phyloP scores from a whole-genome alignment of 495 filamentous ascomycete genomes.

The Lindgomyces ingoldianus region DNA sequence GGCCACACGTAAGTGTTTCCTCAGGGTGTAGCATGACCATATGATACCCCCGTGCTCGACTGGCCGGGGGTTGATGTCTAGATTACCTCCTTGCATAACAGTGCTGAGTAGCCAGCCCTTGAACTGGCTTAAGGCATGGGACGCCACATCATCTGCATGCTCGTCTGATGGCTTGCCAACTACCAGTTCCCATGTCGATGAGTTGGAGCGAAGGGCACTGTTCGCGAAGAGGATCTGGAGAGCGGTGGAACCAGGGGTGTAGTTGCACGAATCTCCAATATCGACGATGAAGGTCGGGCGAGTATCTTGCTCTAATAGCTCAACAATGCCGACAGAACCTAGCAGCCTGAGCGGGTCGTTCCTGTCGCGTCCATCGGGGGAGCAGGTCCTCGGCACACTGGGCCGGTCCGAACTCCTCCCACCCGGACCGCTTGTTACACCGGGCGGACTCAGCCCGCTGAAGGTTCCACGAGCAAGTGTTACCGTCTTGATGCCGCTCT shows the following conservation, averaged over 20 bases:
- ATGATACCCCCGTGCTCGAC: constrained; percentile 48
- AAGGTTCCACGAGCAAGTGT: constrained; percentile 63
- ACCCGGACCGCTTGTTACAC: constrained; percentile 53
- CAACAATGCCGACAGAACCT: constrained; percentile 59
- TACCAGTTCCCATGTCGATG: constrained; percentile 53
- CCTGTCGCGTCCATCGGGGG: constrained; percentile 48
- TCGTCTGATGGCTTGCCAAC: constrained; percentile 45
- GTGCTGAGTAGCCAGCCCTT: constrained; percentile 62
- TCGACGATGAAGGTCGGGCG: constrained; percentile 70
- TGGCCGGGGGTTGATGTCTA: constrained; percentile 52
- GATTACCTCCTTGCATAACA: constrained; percentile 49
- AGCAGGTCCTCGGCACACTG: constrained; percentile 32
- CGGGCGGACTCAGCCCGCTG: constrained; percentile 51
- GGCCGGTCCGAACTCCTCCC: constrained; percentile 40
- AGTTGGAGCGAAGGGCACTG: constrained; percentile 54
- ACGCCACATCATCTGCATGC: constrained; percentile 40
- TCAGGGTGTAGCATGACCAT: constrained; percentile 66
- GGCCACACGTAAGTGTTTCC: constrained; percentile 64
- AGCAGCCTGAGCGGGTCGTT: constrained; percentile 52
- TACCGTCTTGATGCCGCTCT: constrained; percentile 60
- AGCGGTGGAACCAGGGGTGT: constrained; percentile 46
- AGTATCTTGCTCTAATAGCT: constrained; percentile 67
- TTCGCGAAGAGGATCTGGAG: constrained; percentile 63
- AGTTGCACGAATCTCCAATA: constrained; percentile 56
- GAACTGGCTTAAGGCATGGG: constrained; percentile 53